Evolutionary conservation across 176 grass and related monocot genomes (phyloP).

Genomic region (Carex myosuroides): DNA sequence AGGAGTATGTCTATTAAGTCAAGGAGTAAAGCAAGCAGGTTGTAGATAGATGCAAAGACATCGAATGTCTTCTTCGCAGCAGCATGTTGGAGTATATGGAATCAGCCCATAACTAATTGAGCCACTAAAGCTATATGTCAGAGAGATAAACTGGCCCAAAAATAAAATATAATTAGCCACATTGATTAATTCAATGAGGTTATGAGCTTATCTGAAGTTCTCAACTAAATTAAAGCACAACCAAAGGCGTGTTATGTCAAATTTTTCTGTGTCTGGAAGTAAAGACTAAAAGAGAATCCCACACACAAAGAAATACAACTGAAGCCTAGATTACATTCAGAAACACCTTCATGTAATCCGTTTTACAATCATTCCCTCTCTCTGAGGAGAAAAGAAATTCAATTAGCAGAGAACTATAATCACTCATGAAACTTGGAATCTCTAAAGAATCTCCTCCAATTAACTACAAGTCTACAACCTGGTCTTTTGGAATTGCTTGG

Average conservation of each 20-base stretch:
- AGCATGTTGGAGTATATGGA: too few relatives aligned
- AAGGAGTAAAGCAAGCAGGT: too few relatives aligned
- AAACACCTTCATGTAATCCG: slow-evolving; percentile 17
- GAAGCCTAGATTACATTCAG: slow-evolving; percentile 16
- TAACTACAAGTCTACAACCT: not conserved
- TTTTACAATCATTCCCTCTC: slow-evolving; percentile 1
- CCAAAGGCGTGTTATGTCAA: not conserved
- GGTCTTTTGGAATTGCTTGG: not conserved
- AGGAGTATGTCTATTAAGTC: too few relatives aligned
- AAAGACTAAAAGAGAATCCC: slow-evolving; percentile 9
- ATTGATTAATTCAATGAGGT: not conserved
- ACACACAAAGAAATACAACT: slow-evolving; percentile 13
- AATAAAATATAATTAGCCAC: not conserved
- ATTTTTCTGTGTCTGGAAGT: not conserved
- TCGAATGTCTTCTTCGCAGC: too few relatives aligned
- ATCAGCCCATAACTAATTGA: too few relatives aligned
- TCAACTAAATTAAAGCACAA: not conserved
- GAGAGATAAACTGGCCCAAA: too few relatives aligned
- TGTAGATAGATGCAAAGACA: too few relatives aligned
- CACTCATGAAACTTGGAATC: slow-evolving; percentile 5
- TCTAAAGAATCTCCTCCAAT: slow-evolving; percentile 9
- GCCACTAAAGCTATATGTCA: too few relatives aligned
- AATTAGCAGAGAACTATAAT: not conserved
- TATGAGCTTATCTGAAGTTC: not conserved
- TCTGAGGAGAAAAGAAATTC: not conserved